These are phyloP conservation scores for Suillus subalutaceus DNA, from an alignment of 768 basidiomycete species.

Conservation along the genomic window DNA sequence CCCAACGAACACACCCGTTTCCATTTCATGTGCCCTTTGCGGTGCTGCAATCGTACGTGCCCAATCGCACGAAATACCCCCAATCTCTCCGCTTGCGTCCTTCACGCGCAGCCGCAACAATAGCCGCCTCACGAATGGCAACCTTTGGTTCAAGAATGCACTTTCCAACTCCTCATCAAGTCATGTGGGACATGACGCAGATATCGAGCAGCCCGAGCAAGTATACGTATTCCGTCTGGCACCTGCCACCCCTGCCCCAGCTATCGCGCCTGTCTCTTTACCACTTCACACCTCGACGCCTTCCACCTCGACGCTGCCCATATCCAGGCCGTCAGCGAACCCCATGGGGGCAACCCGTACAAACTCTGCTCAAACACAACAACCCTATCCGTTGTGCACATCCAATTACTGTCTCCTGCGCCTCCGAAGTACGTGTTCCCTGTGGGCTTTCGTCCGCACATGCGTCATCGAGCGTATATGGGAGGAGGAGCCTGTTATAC, in stretches of 20 bases:
- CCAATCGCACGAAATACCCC: conserved; percentile 28
- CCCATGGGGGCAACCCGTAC: conserved; percentile 49
- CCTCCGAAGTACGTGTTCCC: conserved; percentile 82
- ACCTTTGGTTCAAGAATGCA: conserved; percentile 61
- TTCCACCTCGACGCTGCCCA: conserved; percentile 36
- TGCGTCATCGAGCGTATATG: conserved; percentile 85
- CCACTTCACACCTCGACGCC: conserved; percentile 29
- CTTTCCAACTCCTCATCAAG: conserved; percentile 37
- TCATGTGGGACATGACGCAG: conserved; percentile 21
- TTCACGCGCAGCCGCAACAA: conserved; percentile 36
- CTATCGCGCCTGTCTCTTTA: conserved; percentile 23
- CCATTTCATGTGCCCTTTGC: conserved; percentile 78
- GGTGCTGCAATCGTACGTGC: conserved; percentile 54
- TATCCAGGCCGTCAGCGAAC: conserved; percentile 23
- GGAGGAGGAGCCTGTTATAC: conserved; percentile 70
- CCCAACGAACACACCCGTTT: conserved; percentile 47
- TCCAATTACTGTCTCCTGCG: conserved; percentile 87
- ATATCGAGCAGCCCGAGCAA: conserved; percentile 40
- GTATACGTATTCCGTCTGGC: conserved; percentile 73
- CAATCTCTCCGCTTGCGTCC: conserved; percentile 35
- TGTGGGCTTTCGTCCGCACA: conserved; percentile 88
- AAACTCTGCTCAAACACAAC: conserved; percentile 25
- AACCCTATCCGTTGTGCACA: conserved; percentile 71
- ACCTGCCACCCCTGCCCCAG: conserved; percentile 29
- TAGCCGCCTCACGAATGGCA: conserved; percentile 50